Conservation (phyloP, 2,329 filamentous ascomycete genomes). For the Fusarium sp. region DNA sequence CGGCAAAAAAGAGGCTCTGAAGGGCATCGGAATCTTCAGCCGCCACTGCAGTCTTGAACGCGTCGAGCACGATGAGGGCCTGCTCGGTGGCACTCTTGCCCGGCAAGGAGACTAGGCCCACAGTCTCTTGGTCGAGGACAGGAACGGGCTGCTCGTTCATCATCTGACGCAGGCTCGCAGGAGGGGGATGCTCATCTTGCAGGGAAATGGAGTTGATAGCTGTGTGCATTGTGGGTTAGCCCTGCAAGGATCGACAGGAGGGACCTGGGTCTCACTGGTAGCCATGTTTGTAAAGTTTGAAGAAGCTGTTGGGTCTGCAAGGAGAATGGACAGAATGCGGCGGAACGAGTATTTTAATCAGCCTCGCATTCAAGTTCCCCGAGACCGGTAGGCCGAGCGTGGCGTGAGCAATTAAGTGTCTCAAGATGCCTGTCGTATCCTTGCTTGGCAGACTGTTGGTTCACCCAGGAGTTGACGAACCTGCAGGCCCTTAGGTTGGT, state of each 20-base stretch:
- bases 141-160: conserved; percentile 23
- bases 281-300: not conserved
- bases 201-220: not conserved
- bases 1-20: conserved; percentile 5
- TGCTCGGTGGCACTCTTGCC: not conserved
- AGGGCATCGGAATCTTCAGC: not conserved
- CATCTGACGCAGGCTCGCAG: conserved; percentile 11
- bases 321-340: not conserved
- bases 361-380: not conserved
- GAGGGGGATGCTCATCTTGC: not conserved
- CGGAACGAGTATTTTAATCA: not conserved
- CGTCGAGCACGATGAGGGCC: not conserved
- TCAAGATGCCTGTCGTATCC: not conserved
- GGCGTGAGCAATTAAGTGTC: not conserved
- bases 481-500: too few relatives aligned
- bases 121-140: not conserved
- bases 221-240: not conserved
- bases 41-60: conserved; percentile 11
- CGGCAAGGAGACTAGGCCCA: not conserved
- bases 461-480: too few relatives aligned
- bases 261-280: not conserved
- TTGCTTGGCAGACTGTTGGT: not conserved
- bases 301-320: not conserved
- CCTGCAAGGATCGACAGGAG: not conserved
- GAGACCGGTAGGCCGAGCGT: not conserved